Evolutionary conservation across 2,329 filamentous ascomycete species (phyloP).

Genomic region (Dothidotthia symphoricarpi): DNA sequence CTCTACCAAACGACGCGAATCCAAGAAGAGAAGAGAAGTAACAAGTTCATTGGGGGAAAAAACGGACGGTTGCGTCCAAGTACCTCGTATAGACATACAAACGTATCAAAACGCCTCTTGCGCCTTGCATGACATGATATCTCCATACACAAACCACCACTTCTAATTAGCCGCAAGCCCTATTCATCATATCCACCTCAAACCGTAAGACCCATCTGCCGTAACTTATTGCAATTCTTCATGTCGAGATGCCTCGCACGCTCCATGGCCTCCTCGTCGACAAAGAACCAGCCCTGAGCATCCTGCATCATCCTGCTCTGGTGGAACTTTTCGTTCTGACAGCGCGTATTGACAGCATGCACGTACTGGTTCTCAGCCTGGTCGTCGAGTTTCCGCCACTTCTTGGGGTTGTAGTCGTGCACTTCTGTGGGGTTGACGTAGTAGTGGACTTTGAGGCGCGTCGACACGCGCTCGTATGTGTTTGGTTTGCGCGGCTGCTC

Average conservation of each 20-base stretch:
- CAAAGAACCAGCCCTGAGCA: conserved; percentile 83
- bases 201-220: conserved; percentile 43
- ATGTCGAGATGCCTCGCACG: conserved; percentile 63
- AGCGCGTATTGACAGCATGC: conserved; percentile 64
- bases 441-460: conserved; percentile 73
- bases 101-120: too few relatives aligned
- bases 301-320: conserved; percentile 69
- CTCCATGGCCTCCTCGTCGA: conserved; percentile 75
- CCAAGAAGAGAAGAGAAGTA: too few relatives aligned
- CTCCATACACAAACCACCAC: conserved; percentile 4
- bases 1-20: too few relatives aligned
- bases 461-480: conserved; percentile 70
- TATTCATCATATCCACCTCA: background rate
- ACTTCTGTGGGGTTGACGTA: conserved; percentile 80
- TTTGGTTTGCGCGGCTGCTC: conserved; percentile 68
- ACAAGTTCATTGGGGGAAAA: too few relatives aligned
- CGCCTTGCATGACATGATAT: conserved; percentile 5
- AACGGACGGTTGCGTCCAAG: too few relatives aligned
- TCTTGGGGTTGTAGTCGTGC: conserved; percentile 63
- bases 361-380: conserved; percentile 74
- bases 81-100: too few relatives aligned
- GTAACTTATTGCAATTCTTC: conserved; percentile 58
- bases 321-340: conserved; percentile 68
- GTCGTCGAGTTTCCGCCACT: conserved; percentile 73
- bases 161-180: background rate